Evolutionary conservation across 148 eudicot species (phyloP).

Genomic region (Chenopodium album): DNA sequence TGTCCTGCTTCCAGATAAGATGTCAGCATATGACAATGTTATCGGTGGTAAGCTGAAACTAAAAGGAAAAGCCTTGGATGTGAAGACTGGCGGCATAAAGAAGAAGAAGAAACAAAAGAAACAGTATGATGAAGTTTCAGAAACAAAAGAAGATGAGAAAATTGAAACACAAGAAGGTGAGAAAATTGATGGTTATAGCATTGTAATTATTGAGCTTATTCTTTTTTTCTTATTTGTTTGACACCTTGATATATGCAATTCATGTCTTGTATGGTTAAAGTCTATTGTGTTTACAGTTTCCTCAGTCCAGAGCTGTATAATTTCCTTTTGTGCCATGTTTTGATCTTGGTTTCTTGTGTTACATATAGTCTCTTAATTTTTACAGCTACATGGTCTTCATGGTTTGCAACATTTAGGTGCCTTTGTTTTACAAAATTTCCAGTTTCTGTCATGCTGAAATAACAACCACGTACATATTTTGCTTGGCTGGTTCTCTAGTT

Average conservation of each 20-base stretch:
- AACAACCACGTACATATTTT: neutral
- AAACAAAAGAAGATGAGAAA: slow-evolving; percentile 37
- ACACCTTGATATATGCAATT: neutral
- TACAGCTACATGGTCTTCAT: neutral
- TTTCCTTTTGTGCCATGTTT: neutral
- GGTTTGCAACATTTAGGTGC: neutral
- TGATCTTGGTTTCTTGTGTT: neutral
- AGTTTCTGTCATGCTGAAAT: neutral
- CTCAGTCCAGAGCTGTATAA: neutral
- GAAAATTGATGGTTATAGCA: slow-evolving; percentile 48
- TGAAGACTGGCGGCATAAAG: slow-evolving; percentile 63
- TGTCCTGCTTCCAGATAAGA: slow-evolving; percentile 32
- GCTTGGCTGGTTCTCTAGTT: neutral
- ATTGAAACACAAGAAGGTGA: slow-evolving; percentile 36
- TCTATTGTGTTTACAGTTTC: neutral
- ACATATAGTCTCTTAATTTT: neutral
- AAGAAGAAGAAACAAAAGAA: slow-evolving; percentile 81
- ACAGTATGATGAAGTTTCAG: slow-evolving; percentile 42
- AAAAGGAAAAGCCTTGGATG: slow-evolving; percentile 89
- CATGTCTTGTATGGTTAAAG: neutral
- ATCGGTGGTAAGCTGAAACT: slow-evolving; percentile 84
- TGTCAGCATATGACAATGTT: slow-evolving; percentile 81
- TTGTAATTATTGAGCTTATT: neutral
- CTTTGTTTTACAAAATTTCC: neutral
- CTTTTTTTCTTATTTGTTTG: slow-evolving; percentile 2